phyloP scores from a whole-genome alignment of 2,329 filamentous ascomycete genomes.

The Alternaria conjuncta region DNA sequence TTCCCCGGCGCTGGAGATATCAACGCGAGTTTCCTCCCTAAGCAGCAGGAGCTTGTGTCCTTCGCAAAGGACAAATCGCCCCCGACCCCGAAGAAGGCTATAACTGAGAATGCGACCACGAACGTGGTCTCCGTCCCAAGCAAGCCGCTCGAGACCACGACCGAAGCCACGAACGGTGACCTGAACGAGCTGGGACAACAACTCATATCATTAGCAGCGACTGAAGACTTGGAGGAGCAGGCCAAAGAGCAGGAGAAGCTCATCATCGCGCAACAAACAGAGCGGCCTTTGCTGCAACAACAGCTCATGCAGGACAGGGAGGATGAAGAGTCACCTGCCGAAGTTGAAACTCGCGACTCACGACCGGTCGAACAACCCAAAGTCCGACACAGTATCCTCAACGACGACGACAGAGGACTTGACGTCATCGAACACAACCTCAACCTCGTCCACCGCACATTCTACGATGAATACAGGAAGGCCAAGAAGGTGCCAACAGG shows the following conservation, averaged over 20 bases:
- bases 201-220: conserved; percentile 75
- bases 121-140: conserved; percentile 25
- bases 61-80: conserved; percentile 29
- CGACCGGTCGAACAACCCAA: conserved; percentile 45
- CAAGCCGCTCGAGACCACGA: conserved; percentile 27
- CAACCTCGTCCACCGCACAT: conserved; percentile 74
- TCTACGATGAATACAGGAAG: conserved; percentile 82
- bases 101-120: conserved; percentile 22
- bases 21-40: conserved; percentile 95
- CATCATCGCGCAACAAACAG: conserved; percentile 85
- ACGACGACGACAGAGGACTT: conserved; percentile 87
- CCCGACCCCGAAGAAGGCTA: conserved; percentile 19
- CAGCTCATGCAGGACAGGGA: conserved; percentile 90
- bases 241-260: conserved; percentile 84
- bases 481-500: conserved; percentile 52
- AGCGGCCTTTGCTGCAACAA: conserved; percentile 87
- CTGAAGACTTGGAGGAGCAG: conserved; percentile 77
- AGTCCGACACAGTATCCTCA: conserved; percentile 76
- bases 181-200: conserved; percentile 73
- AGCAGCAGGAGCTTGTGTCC: conserved; percentile 58
- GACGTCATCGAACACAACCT: conserved; percentile 77
- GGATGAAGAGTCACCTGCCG: conserved; percentile 64
- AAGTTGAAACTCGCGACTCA: conserved; percentile 49
- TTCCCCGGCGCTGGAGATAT: conserved; percentile 98
- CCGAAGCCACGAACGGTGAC: conserved; percentile 50